Evolutionary conservation across 257 asterid species (phyloP).

Genomic region (Fraxinus quadrangulata): DNA sequence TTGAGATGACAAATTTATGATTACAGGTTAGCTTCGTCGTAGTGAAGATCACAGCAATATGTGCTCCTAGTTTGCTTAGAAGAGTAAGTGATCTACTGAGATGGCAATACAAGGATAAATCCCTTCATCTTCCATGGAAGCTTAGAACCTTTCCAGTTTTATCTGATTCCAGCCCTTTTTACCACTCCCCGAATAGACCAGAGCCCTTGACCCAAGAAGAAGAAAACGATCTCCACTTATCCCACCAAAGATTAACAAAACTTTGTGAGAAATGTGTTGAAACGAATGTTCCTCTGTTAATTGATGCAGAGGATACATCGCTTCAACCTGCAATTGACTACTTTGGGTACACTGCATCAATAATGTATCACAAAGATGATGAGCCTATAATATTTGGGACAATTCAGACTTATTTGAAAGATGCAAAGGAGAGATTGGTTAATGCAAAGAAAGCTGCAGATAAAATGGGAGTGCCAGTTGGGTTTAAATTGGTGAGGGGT

Average conservation of each 20-base stretch:
- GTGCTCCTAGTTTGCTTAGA: slow-evolving; percentile 53
- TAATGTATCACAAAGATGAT: slow-evolving; percentile 37
- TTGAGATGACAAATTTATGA: neutral
- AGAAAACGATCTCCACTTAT: slow-evolving; percentile 52
- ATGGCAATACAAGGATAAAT: slow-evolving; percentile 61
- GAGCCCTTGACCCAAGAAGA: slow-evolving; percentile 51
- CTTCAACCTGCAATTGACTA: slow-evolving; percentile 89
- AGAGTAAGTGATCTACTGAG: slow-evolving; percentile 79
- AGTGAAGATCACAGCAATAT: slow-evolving; percentile 83
- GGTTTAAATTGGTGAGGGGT: slow-evolving; percentile 83
- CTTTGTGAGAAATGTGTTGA: slow-evolving; percentile 51
- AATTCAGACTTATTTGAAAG: slow-evolving; percentile 73
- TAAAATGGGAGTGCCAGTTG: slow-evolving; percentile 51
- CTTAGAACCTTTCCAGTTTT: slow-evolving; percentile 55
- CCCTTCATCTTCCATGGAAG: slow-evolving; percentile 81
- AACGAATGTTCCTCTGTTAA: slow-evolving; percentile 50
- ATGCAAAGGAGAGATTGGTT: slow-evolving; percentile 58
- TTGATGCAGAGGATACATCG: slow-evolving; percentile 82
- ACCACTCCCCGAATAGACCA: slow-evolving; percentile 63
- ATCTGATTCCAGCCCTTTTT: slow-evolving; percentile 64
- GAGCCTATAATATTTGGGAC: slow-evolving; percentile 71
- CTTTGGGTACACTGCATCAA: slow-evolving; percentile 61
- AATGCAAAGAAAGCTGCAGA: slow-evolving; percentile 60
- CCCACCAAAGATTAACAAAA: slow-evolving; percentile 43
- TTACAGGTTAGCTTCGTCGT: slow-evolving; percentile 79